Conservation (phyloP, 257 asterid species). For the Phtheirospermum japonicum region DNA sequence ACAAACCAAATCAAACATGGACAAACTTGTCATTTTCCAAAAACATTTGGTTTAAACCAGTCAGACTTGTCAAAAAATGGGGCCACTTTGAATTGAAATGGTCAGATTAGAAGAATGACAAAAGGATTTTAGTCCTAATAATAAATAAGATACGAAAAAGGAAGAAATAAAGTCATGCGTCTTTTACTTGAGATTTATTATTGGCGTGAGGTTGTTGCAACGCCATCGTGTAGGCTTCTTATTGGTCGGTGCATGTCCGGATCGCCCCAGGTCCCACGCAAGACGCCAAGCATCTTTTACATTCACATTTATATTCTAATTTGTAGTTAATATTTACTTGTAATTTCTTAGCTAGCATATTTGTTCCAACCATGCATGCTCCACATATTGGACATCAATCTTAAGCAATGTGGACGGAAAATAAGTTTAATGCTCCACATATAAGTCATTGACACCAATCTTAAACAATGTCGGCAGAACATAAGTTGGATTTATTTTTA, state of each 20-base stretch:
- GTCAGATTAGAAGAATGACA: slow-evolving; percentile 30
- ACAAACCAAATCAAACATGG: slow-evolving; percentile 18
- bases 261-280: too few species aligned
- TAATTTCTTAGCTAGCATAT: too few species aligned
- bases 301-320: slow-evolving; percentile 30
- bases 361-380: too few species aligned
- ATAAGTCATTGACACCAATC: too few species aligned
- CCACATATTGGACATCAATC: too few species aligned
- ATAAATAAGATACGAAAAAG: background rate
- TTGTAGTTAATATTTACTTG: background rate
- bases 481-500: too few species aligned
- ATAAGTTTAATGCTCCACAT: too few species aligned
- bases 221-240: slow-evolving; percentile 24
- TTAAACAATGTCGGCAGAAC: too few species aligned
- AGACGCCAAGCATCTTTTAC: slow-evolving; percentile 37
- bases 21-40: slow-evolving; percentile 20
- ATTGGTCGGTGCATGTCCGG: slow-evolving; percentile 19
- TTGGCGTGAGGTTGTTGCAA: slow-evolving; percentile 33
- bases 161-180: slow-evolving; percentile 21
- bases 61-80: slow-evolving; percentile 24
- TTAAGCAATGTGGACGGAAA: too few species aligned
- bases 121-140: background rate
- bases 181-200: slow-evolving; percentile 19
- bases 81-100: slow-evolving; percentile 37
- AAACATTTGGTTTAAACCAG: background rate